Conservation (phyloP, 495 filamentous ascomycete species). For the Penicillium herquei region DNA sequence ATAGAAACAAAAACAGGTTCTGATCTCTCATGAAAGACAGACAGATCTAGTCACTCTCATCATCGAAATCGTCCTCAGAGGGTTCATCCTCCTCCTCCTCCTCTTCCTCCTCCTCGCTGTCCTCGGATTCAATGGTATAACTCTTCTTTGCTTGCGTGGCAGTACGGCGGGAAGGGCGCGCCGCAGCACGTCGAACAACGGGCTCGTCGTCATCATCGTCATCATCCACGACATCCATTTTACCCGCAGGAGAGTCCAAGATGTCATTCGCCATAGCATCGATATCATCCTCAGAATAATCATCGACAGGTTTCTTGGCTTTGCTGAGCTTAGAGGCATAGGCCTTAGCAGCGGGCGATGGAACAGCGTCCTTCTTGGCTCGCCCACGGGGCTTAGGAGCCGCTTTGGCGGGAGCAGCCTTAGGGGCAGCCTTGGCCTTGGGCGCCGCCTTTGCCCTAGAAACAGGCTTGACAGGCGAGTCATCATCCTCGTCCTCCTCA, state of each 20-base stretch:
- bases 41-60: conserved; percentile 36
- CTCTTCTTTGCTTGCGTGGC: conserved; percentile 50
- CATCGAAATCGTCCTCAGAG: conserved; percentile 39
- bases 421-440: conserved; percentile 28
- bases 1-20: not conserved
- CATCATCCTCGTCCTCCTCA: conserved; percentile 21
- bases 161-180: conserved; percentile 54
- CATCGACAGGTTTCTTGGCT: conserved; percentile 42
- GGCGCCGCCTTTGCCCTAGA: conserved; percentile 26
- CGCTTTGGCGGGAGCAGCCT: conserved; percentile 33
- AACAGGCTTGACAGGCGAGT: conserved; percentile 29
- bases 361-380: conserved; percentile 27
- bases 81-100: conserved; percentile 36
- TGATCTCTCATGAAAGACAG: not conserved
- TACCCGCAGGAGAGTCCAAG: conserved; percentile 47
- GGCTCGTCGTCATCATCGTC: conserved; percentile 32
- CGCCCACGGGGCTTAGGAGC: conserved; percentile 40
- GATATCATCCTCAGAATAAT: conserved; percentile 47
- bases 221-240: conserved; percentile 24
- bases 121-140: conserved; percentile 53
- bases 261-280: conserved; percentile 59
- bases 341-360: conserved; percentile 79
- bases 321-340: conserved; percentile 74
- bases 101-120: conserved; percentile 44
- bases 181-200: conserved; percentile 35